Evolutionary conservation across 78 protist genomes (phyloP), one percentile per base, ranked within the genome.

Genomic region (Planoprotostelium fungivorum): DNA sequence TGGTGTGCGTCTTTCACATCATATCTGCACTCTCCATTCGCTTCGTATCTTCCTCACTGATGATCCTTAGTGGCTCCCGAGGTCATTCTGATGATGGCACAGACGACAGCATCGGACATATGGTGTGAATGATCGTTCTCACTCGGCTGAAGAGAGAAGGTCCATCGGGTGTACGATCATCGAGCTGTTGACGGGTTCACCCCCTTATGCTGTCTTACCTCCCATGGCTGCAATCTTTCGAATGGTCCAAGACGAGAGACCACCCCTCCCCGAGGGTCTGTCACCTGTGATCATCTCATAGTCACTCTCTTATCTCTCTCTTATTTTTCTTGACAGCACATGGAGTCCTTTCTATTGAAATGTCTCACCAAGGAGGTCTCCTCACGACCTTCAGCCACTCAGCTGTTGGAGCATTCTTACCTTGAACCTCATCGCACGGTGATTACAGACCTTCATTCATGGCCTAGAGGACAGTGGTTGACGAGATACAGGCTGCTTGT

Each of bases 201-300:
- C 99, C 51, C 99, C 99, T 0, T 98, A 98, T 92, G 97, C 95
- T 38, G 98, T 97, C n/a, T 91, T 98, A 34, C 95, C 96, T 1
- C 99, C 97, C 83, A 94, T 98, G 98, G 92, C 98, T 10, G 99
- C 99, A 10, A 90, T 97, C 73, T 98, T 95, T 91, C 95, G 99
- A 86, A 98, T 98, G 36, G 99, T 98, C 34, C 98, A 97, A 51
- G 99, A 98, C 91, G 97, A 95, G 83, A 96, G 96, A 85, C 99
- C 99, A 87, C 99, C 99, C 0, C 63, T 97, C 16, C 99, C 99
- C 25, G 93, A 94, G 38, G 96, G 95, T 51, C 90, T 96, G 38
- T 95, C 99, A 25, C 95, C 94, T 10, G 97, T 94, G 16, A 51
- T 51, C 73, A 5, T 5, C 5, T 51, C 73, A 25, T 51, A 5